Percentiles rank a stretch among this genome's conserved stretches.
Conservation (phyloP, 1,284 basidiomycete species). For the Leccinum ponderosum region DNA sequence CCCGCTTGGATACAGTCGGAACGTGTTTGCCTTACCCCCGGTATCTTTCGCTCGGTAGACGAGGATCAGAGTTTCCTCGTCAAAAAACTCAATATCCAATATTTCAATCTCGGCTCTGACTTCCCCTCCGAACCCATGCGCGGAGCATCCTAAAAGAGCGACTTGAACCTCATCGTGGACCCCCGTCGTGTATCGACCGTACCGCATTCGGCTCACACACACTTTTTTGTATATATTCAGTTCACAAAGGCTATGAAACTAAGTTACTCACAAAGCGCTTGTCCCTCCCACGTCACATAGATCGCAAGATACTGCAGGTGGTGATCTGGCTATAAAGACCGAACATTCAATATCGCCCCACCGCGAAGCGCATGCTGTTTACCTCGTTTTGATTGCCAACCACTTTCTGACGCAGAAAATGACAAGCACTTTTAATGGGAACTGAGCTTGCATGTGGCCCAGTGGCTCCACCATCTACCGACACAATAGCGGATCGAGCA, state of each 20-base stretch:
- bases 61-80: conserved; percentile 65
- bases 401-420: conserved; percentile 55
- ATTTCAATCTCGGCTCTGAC: conserved; percentile 44
- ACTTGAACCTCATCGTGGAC: conserved; percentile 43
- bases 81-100: conserved; percentile 73
- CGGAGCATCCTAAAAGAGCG: conserved; percentile 52
- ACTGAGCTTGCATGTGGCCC: conserved; percentile 28
- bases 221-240: conserved; percentile 46
- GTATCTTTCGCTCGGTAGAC: conserved; percentile 46
- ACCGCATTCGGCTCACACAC: conserved; percentile 51
- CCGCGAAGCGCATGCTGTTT: conserved; percentile 32
- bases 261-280: conserved; percentile 32
- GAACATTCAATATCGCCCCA: conserved; percentile 28
- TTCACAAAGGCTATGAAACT: conserved; percentile 30
- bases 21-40: conserved; percentile 45
- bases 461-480: conserved; percentile 35
- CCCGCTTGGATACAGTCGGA: conserved; percentile 19
- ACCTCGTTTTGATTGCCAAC: conserved; percentile 48
- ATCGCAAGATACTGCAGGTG: conserved; percentile 49
- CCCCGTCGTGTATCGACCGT: conserved; percentile 41
- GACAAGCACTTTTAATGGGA: conserved; percentile 28
- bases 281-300: conserved; percentile 30
- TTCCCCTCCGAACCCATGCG: conserved; percentile 39
- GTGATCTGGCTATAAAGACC: conserved; percentile 39
- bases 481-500: conserved; percentile 57